Conservation (phyloP, 208 protist species). For the Trypanosomatidae sp. region DNA sequence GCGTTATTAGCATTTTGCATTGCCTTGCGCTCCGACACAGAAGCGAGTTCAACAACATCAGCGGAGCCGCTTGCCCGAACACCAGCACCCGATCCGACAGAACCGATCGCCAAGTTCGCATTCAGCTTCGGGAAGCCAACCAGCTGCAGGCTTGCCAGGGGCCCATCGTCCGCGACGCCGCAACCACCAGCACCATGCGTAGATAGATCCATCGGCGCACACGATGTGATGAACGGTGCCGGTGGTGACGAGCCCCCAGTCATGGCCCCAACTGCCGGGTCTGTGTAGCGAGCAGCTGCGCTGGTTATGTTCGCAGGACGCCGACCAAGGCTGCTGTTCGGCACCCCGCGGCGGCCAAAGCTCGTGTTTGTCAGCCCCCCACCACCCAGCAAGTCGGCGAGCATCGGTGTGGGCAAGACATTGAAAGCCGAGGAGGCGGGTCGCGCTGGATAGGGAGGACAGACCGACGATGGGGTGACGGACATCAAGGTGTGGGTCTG, state of each 20-base stretch:
- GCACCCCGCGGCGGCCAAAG: constrained; percentile 26
- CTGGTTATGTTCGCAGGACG: constrained; percentile 1
- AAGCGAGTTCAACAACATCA: neutral
- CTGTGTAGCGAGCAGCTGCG: constrained; percentile 10
- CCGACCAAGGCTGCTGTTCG: constrained; percentile 21
- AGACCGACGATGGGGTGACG: neutral
- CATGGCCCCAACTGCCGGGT: neutral
- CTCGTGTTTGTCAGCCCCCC: constrained; percentile 25
- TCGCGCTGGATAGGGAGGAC: constrained; percentile 12
- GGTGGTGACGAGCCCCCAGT: constrained; percentile 1
- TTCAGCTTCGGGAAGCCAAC: constrained; percentile 10
- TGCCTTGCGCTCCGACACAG: neutral
- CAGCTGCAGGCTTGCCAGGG: constrained; percentile 6
- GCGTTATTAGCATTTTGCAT: neutral
- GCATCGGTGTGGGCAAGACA: constrained; percentile 23
- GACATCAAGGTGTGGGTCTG: constrained; percentile 5
- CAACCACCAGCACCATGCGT: neutral
- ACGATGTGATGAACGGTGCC: constrained; percentile 16
- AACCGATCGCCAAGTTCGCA: neutral
- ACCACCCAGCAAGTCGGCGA: constrained; percentile 24
- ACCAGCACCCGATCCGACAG: neutral
- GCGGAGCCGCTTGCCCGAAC: neutral
- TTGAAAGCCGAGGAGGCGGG: constrained; percentile 13
- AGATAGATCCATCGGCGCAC: constrained; percentile 1
- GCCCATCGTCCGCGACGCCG: neutral